phyloP scores from a whole-genome alignment of 2,329 filamentous ascomycete genomes.

The Diaporthe nobilis region DNA sequence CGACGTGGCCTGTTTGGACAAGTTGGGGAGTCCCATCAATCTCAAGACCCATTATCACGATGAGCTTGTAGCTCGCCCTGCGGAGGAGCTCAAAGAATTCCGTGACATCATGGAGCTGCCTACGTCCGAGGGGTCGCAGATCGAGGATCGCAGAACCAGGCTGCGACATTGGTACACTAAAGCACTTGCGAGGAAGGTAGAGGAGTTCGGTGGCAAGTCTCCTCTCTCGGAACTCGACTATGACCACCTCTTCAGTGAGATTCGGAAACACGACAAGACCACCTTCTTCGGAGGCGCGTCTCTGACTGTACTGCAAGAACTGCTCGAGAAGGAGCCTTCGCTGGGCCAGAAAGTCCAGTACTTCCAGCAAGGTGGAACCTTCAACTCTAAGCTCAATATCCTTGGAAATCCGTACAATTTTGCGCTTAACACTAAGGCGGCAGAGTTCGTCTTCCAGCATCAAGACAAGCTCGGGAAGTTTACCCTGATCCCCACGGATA shows the following conservation, averaged over 20 bases:
- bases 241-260: slow-evolving; percentile 31
- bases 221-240: slow-evolving; percentile 27
- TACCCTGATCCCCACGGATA: slow-evolving; percentile 40
- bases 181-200: slow-evolving; percentile 36
- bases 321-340: slow-evolving; percentile 28
- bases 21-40: slow-evolving; percentile 39
- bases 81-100: slow-evolving; percentile 34
- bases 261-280: slow-evolving; percentile 32
- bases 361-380: slow-evolving; percentile 41
- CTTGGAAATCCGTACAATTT: slow-evolving; percentile 43
- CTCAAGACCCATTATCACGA: slow-evolving; percentile 41
- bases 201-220: slow-evolving; percentile 26
- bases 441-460: slow-evolving; percentile 35
- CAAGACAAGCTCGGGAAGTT: slow-evolving; percentile 31
- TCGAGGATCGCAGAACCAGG: neutral
- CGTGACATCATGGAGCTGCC: slow-evolving; percentile 21
- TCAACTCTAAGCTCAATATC: slow-evolving; percentile 40
- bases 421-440: slow-evolving; percentile 38
- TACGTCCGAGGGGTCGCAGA: neutral
- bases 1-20: slow-evolving; percentile 22
- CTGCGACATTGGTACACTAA: slow-evolving; percentile 36
- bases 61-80: slow-evolving; percentile 39
- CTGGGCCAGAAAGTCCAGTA: slow-evolving; percentile 35
- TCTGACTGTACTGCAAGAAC: slow-evolving; percentile 37
- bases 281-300: slow-evolving; percentile 41